Evolutionary conservation across 768 basidiomycete genomes (phyloP), one percentile per base, ranked within the genome.

Genomic region (Cystoderma amianthinum): DNA sequence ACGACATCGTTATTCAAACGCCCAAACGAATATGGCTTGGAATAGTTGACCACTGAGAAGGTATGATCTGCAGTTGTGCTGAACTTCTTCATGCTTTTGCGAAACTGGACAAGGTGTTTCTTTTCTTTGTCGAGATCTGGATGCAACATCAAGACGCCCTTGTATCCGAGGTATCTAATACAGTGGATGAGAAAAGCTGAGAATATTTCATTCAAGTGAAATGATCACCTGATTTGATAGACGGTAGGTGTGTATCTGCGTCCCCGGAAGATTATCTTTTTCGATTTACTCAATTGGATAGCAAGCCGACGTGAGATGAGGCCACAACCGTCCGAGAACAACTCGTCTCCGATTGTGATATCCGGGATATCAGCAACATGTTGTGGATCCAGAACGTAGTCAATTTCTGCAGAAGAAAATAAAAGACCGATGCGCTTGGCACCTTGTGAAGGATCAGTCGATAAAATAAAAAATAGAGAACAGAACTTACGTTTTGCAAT

Each of bases 41-140:
- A 82, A 49, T 76, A 65, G 22, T 73, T 77, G 5, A 84, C 80
- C 28, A 83, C 75, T 0, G 82, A 82, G 58, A 84, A 82, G 1
- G 79, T 82, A 32, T 67, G 62, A 44, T 80, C 74, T 5, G 60
- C 48, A 0, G 68, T 75, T 0, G 78, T 71, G 6, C 59, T 67
- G 58, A 85, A 83, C 49, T 85, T 85, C 53, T 76, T 81, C 77
- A 82, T 82, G 55, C 81, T 82, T 44, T 74, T 70, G 15, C 81
- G 69, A 48, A 85, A 83, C 44, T 80, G 65, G 10, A 71, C 74
- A 1, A 74, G 59, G 37, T 70, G 64, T 36, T 61, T 52, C 40
- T 66, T 68, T 35, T 71, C 61, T 18, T 49, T 55, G 46, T 78
- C 76, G 18, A 85, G 60, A n/a, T 69, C 60, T 0, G 78, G 79